These are phyloP conservation scores for Mortierella sp. DNA, from an alignment of 371 early-diverging fungal species.

Conservation along the genomic window DNA sequence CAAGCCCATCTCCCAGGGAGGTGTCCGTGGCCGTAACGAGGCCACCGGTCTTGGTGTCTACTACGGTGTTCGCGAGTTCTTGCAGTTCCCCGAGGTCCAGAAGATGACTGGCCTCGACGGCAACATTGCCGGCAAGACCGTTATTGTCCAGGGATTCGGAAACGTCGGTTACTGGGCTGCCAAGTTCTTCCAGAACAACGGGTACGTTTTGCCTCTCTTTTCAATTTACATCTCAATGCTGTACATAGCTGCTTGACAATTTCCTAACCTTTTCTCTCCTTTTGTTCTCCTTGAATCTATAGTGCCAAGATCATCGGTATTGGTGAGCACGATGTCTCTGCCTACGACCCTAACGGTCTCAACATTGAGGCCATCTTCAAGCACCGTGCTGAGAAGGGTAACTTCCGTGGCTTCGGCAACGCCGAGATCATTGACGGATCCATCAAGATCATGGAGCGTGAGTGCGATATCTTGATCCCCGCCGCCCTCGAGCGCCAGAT, in stretches of 20 bases:
- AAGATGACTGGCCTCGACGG: conserved; percentile 79
- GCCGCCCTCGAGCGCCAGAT: conserved; percentile 93
- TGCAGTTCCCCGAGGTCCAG: conserved; percentile 85
- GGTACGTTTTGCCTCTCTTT: conserved; percentile 30
- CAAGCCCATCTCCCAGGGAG: conserved; percentile 89
- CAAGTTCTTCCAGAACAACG: conserved; percentile 89
- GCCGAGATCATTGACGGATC: conserved; percentile 76
- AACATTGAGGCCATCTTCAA: conserved; percentile 79
- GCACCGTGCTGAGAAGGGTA: conserved; percentile 73
- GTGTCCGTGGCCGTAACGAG: conserved; percentile 92
- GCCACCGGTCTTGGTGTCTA: conserved; percentile 93
- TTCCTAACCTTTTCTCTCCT: neutral
- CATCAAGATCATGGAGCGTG: conserved; percentile 78
- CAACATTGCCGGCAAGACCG: conserved; percentile 73
- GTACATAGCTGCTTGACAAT: neutral
- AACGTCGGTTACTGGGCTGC: conserved; percentile 94
- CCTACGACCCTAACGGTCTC: conserved; percentile 80
- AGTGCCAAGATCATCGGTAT: conserved; percentile 85
- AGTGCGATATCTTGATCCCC: conserved; percentile 90
- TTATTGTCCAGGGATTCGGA: conserved; percentile 92
- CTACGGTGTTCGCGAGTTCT: conserved; percentile 90
- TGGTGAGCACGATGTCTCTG: conserved; percentile 81
- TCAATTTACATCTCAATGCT: conserved; percentile 11
- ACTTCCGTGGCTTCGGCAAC: conserved; percentile 79
- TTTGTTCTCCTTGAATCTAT: conserved; percentile 30